Conservation (phyloP, 352 stramenopile species). For the Chrysophaeum taylorii region DNA sequence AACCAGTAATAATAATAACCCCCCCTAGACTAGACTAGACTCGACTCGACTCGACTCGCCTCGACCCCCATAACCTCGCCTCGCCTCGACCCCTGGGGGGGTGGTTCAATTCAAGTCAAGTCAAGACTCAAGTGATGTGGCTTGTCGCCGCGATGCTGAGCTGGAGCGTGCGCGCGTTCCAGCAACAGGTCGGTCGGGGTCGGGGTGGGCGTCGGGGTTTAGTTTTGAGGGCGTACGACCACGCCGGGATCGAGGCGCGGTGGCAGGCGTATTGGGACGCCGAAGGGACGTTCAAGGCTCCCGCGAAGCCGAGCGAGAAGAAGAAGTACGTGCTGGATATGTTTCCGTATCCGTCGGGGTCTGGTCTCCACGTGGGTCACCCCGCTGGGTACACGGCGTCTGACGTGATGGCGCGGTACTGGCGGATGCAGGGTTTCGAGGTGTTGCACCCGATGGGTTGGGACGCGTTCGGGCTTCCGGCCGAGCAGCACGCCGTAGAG, state of each 20-base stretch:
- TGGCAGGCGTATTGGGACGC: constrained; percentile 67
- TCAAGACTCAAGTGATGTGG: too few relatives aligned
- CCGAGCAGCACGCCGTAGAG: constrained; percentile 97
- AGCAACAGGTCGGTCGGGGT: too few relatives aligned
- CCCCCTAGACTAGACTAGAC: too few relatives aligned
- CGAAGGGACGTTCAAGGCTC: constrained; percentile 54
- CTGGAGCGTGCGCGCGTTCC: too few relatives aligned
- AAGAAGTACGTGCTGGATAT: constrained; percentile 83
- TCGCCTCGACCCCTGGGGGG: too few relatives aligned
- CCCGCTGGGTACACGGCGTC: constrained; percentile 97
- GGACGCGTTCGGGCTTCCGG: constrained; percentile 98
- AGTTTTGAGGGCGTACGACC: constrained; percentile 42
- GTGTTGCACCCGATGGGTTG: constrained; percentile 98
- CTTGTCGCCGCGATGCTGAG: too few relatives aligned
- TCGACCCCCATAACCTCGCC: too few relatives aligned
- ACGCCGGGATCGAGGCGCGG: constrained; percentile 54
- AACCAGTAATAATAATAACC: too few relatives aligned
- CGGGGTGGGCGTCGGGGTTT: too few relatives aligned
- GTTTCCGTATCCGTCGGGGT: constrained; percentile 97
- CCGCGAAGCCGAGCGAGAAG: constrained; percentile 35
- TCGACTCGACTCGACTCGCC: too few relatives aligned
- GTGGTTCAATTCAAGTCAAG: too few relatives aligned
- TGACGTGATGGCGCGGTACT: constrained; percentile 92
- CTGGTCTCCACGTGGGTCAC: constrained; percentile 92
- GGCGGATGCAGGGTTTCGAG: constrained; percentile 89